Conservation (phyloP, 2,329 filamentous ascomycete species). For the Thermoascus crustaceus region DNA sequence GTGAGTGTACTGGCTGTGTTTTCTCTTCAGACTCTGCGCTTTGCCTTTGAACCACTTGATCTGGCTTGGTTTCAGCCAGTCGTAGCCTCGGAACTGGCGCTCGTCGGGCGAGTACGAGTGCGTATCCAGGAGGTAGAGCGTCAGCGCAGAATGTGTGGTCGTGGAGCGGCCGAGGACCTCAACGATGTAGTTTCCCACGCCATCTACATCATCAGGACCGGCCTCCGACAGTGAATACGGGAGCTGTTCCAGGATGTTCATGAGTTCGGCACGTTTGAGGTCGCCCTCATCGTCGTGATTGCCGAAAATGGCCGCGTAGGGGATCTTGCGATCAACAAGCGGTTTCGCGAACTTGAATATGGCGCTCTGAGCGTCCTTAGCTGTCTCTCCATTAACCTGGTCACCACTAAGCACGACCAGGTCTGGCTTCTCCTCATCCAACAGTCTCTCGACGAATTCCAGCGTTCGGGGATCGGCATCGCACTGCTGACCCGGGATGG, state of each 20-base stretch:
- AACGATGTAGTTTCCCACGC: constrained; percentile 89
- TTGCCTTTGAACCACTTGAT: constrained; percentile 90
- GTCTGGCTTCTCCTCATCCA: constrained; percentile 91
- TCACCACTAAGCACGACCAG: constrained; percentile 87
- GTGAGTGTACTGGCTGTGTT: constrained; percentile 76
- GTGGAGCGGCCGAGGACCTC: constrained; percentile 75
- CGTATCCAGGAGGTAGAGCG: constrained; percentile 89
- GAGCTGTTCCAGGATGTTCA: constrained; percentile 76
- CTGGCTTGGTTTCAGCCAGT: constrained; percentile 92
- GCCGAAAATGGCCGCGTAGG: constrained; percentile 89
- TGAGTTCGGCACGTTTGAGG: constrained; percentile 66
- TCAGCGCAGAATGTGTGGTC: constrained; percentile 80
- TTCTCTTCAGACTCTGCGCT: constrained; percentile 62
- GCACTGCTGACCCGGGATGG: constrained; percentile 63
- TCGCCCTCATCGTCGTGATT: constrained; percentile 94
- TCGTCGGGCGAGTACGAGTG: constrained; percentile 90
- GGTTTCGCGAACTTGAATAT: constrained; percentile 88
- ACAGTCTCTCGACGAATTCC: constrained; percentile 72
- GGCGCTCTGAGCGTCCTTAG: constrained; percentile 83
- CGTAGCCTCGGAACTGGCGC: constrained; percentile 80
- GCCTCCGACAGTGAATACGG: constrained; percentile 83
- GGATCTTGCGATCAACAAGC: constrained; percentile 78
- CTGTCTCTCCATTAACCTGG: constrained; percentile 88
- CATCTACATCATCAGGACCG: constrained; percentile 75
- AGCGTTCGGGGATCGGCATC: constrained; percentile 87